Conservation (phyloP, 257 asterid species). For the Plantago major region DNA sequence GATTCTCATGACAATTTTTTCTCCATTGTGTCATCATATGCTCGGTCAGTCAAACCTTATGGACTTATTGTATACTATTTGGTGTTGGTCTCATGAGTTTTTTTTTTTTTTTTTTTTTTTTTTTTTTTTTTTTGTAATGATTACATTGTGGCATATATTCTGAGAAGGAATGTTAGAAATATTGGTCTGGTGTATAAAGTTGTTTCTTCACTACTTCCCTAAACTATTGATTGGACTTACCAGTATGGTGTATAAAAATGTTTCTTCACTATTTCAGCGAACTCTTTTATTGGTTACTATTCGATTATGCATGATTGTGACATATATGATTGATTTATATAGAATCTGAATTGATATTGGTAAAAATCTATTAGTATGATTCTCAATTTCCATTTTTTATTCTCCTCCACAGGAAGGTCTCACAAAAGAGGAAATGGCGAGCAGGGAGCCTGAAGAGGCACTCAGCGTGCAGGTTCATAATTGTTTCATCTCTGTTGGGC, state of each 20-base stretch:
- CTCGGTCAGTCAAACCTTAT: background rate
- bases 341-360: slow-evolving; percentile 10
- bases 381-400: slow-evolving; percentile 11
- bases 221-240: background rate
- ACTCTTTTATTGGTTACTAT: background rate
- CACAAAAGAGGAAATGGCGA: slow-evolving; percentile 41
- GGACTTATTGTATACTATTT: background rate
- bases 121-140: background rate
- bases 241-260: background rate
- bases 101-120: slow-evolving; percentile 2
- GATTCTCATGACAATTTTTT: background rate
- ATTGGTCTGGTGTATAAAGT: background rate
- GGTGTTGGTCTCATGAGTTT: background rate
- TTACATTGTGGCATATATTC: background rate
- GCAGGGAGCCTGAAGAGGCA: slow-evolving; percentile 19
- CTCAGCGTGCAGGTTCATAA: slow-evolving; percentile 13
- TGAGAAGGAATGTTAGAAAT: background rate
- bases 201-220: background rate
- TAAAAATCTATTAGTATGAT: background rate
- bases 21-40: background rate
- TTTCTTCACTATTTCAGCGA: background rate
- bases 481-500: background rate
- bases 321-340: background rate
- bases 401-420: slow-evolving; percentile 64
- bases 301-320: too few relatives aligned